Evolutionary conservation across 148 eudicot genomes (phyloP).

Genomic region (Euryodendron excelsum): DNA sequence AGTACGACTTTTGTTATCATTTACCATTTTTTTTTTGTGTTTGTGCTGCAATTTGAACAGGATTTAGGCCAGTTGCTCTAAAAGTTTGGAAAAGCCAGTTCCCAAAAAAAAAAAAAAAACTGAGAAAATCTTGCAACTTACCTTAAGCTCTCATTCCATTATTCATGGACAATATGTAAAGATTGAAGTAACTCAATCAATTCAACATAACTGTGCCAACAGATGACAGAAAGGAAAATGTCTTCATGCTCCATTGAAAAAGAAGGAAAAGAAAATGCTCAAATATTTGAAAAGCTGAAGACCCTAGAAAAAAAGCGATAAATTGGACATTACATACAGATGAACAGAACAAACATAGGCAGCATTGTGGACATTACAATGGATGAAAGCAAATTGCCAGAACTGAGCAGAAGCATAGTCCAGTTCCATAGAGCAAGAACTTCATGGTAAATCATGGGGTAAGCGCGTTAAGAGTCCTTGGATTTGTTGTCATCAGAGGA

Average conservation of each 20-base stretch:
- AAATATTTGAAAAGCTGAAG: neutral
- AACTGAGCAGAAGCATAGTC: neutral
- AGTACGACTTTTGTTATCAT: too few relatives aligned
- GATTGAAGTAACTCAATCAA: too few relatives aligned
- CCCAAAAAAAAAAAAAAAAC: too few relatives aligned
- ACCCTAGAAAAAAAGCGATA: neutral
- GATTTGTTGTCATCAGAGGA: constrained; percentile 71
- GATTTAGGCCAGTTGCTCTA: too few relatives aligned
- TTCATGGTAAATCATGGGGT: constrained; percentile 45
- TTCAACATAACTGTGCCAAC: too few relatives aligned
- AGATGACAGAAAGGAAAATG: too few relatives aligned
- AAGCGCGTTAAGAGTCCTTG: constrained; percentile 60
- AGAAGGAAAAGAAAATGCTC: neutral
- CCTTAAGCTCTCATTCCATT: too few relatives aligned
- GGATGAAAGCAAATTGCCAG: neutral
- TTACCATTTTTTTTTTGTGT: too few relatives aligned
- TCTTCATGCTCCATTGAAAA: constrained; percentile 1
- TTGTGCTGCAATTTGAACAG: too few relatives aligned
- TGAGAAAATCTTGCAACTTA: too few relatives aligned
- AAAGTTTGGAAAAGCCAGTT: too few relatives aligned
- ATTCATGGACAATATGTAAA: too few relatives aligned
- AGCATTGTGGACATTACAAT: neutral
- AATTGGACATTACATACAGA: constrained; percentile 3
- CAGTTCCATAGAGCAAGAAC: neutral
- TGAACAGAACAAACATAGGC: neutral